These are phyloP conservation scores for Ascochyta rabiei DNA, from an alignment of 2,329 filamentous ascomycete genomes.

Conservation along the genomic window DNA sequence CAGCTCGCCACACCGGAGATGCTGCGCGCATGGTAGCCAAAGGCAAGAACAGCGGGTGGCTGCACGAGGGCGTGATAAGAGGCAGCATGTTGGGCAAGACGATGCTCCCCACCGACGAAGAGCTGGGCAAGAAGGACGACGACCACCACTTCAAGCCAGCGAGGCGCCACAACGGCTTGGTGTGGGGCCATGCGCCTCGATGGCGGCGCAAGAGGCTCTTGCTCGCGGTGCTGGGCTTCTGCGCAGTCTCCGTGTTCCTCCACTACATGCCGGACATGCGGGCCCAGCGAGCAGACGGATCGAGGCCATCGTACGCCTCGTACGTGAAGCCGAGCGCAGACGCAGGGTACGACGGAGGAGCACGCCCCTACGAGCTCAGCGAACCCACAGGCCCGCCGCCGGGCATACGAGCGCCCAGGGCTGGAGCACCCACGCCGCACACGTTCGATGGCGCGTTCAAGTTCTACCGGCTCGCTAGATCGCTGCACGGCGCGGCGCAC, in stretches of 20 bases:
- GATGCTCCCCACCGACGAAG: constrained; percentile 62
- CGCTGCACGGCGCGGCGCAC: constrained; percentile 65
- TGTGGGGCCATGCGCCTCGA: constrained; percentile 39
- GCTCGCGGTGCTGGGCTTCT: constrained; percentile 45
- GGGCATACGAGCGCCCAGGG: constrained; percentile 26
- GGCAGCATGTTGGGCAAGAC: constrained; percentile 47
- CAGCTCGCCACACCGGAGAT: constrained; percentile 11
- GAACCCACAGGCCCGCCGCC: constrained; percentile 39
- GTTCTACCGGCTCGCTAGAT: constrained; percentile 68
- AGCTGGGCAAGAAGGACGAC: constrained; percentile 70
- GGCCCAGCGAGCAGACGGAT: neutral
- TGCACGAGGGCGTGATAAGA: constrained; percentile 33
- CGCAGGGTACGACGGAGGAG: constrained; percentile 1
- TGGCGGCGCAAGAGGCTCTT: constrained; percentile 59
- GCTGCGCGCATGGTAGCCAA: constrained; percentile 32
- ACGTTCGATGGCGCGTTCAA: constrained; percentile 71
- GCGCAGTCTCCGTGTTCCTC: constrained; percentile 67
- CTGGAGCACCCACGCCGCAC: constrained; percentile 24
- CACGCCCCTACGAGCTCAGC: constrained; percentile 16
- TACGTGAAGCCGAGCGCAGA: neutral
- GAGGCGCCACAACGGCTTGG: constrained; percentile 40
- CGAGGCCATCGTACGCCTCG: neutral
- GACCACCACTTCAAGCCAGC: constrained; percentile 56
- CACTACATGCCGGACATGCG: constrained; percentile 39
- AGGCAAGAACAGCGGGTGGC: constrained; percentile 32